Base-by-base conservation (phyloP, 345 rosid genomes). In the Pseudoturritis turrita region DNA sequence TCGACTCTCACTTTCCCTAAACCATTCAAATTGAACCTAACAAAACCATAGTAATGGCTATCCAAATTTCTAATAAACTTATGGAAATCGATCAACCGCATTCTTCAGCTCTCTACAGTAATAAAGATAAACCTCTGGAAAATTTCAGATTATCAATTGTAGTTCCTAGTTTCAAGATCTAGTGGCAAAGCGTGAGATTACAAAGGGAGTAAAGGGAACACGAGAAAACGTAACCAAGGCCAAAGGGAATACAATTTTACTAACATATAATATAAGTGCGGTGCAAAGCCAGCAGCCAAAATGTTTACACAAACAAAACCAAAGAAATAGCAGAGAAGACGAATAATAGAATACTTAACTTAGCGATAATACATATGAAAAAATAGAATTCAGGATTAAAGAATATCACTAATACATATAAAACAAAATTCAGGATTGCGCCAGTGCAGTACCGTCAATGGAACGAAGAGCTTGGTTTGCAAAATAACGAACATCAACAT, bases 401-500 rank as follows among this genome's bases (percentile, higher is more conserved):
- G 47, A 50, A n/a, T 65, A 31, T 49, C 57, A 17, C 36, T 51
- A 51, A 23, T 17, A 25, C 47, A 26, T 10, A 37, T 47, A 6
- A 37, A 51, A n/a, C n/a, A n/a, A 23, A 31, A 14, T 2, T 75
- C 63, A 75, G 43, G 68, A 75, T 50, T 68, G 78, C 2, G 64
- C 47, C 13, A 36, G 46, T 25, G 75, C 43, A 11, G 59, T 22
- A 69, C 13, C 15, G 6, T 88, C 89, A 45, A 84, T 89, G 3
- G 97, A 82, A 55, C 74, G 90, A 28, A 93, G 82, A 4, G 96
- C 98, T 86, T 89, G 94, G 65, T 71, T 83, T 31, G 98, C 92
- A 46, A 89, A 94, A 55, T 84, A 94, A 22, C 98, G 91, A 55
- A 94, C 98, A 78, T 91, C 97, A 18, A 89, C 97, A 71, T 94